Evolutionary conservation across 495 filamentous ascomycete species (phyloP).

Genomic region (Hyaloscypha finlandica): DNA sequence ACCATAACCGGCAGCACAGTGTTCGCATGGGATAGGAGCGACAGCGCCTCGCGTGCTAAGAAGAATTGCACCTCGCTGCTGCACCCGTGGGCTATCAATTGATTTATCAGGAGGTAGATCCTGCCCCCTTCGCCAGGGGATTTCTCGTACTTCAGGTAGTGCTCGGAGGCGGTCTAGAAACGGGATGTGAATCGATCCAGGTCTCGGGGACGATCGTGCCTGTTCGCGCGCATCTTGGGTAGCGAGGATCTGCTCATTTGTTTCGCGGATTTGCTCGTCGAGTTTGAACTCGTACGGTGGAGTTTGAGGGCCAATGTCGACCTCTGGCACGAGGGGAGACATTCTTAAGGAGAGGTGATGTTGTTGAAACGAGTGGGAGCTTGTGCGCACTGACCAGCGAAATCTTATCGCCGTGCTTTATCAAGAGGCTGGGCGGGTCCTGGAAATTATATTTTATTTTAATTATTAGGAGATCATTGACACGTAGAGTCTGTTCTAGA

Average conservation of each 20-base stretch:
- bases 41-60: slow-evolving; percentile 17
- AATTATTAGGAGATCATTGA: neutral
- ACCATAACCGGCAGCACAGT: slow-evolving; percentile 25
- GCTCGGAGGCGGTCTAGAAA: slow-evolving; percentile 17
- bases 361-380: slow-evolving; percentile 4
- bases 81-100: slow-evolving; percentile 17
- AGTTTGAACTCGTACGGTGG: neutral
- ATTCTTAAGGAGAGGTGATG: slow-evolving; percentile 4
- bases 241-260: neutral
- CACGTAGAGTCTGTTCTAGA: neutral
- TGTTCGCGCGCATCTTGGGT: neutral
- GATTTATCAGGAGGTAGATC: slow-evolving; percentile 22
- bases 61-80: slow-evolving; percentile 20
- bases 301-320: slow-evolving; percentile 1
- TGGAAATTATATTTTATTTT: slow-evolving; percentile 5
- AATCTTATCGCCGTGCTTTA: slow-evolving; percentile 3
- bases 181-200: neutral
- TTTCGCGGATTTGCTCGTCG: slow-evolving; percentile 2
- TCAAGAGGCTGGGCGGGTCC: neutral
- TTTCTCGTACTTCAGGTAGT: slow-evolving; percentile 21
- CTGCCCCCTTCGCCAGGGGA: slow-evolving; percentile 30
- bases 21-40: slow-evolving; percentile 8
- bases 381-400: slow-evolving; percentile 1
- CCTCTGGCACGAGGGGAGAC: slow-evolving; percentile 12
- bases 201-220: neutral